Base-by-base conservation (phyloP, 768 basidiomycete genomes). In the Chalciporus piperatus region DNA sequence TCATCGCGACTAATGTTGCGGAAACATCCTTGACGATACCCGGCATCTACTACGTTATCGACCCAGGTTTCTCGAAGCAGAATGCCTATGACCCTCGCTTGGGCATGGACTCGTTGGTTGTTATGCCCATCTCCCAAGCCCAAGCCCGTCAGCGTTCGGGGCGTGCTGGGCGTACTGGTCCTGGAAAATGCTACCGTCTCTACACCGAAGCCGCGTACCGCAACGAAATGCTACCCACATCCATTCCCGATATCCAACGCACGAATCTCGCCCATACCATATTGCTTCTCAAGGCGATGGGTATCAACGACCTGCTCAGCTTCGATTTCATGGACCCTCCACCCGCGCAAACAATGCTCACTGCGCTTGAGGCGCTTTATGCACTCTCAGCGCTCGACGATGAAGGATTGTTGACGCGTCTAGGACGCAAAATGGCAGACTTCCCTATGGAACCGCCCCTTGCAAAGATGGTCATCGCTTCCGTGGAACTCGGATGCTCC, bases 301-400 rank as follows among this genome's bases (percentile, higher is more conserved):
- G 96, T 32, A 84, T 98, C 74, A 98, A 98, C 62, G 97, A 99
- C 66, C 73, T 98, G 4, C 83, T 98, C 51, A 92, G 91, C 71
- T 98, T 98, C 71, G 96, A 97, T 69, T 99, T 98, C 66, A 98
- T 99, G 97, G 97, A 98, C 69, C 94, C 96, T 2, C 97, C 97
- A 22, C 97, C 95, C 0, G 89, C 94, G 4, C 92, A 87, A 63
- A 98, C 96, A 10, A 92, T 98, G 89, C 77, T 99, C 58, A 96
- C 97, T 1, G 97, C 97, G 1, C 73, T 99, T 41, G 95, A 98
- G 67, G 84, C 91, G 41, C 73, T 99, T 1, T 98, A 96, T 70
- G 97, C 95, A 4, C 77, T 98, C 13, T 97, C 94, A 1, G 97
- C 97, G 3, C 76, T 98, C 27, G 97, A 98, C 58, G 94, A 98